Conservation (phyloP, 1,284 basidiomycete species). For the Puccinia polysora region DNA sequence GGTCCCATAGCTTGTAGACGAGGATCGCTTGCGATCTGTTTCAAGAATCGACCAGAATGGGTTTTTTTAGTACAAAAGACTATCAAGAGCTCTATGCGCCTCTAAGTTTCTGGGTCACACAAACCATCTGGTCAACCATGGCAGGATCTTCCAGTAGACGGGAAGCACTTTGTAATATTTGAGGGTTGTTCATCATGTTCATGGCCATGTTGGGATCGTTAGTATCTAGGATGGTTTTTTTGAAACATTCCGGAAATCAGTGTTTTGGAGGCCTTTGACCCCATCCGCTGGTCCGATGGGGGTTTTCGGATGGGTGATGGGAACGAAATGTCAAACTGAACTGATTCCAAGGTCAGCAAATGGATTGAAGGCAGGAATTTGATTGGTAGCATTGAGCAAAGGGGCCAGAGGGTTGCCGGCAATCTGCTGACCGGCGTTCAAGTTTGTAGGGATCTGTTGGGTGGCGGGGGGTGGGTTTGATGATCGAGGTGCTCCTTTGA, state of each 20-base stretch:
- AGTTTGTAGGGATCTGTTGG: constrained; percentile 67
- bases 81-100: no score
- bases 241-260: no score
- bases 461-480: constrained; percentile 58
- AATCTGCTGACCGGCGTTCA: constrained; percentile 53
- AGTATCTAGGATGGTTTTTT: constrained; percentile 28
- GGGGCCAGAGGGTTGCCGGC: constrained; percentile 53
- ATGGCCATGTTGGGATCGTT: constrained; percentile 43
- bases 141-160: constrained; percentile 60
- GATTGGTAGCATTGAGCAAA: constrained; percentile 50
- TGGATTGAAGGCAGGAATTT: constrained; percentile 74
- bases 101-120: no score
- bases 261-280: no score
- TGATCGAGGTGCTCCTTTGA: constrained; percentile 71
- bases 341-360: constrained; percentile 81
- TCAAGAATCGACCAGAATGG: neutral
- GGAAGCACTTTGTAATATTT: constrained; percentile 36
- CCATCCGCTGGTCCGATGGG: no score
- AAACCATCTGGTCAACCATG: constrained; percentile 65
- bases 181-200: constrained; percentile 44
- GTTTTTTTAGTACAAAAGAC: no score
- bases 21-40: constrained; percentile 71
- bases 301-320: constrained; percentile 49
- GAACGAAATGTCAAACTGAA: constrained; percentile 2
- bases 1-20: constrained; percentile 73